These are phyloP conservation scores for Neocucurbitaria cava DNA, from an alignment of 2,329 filamentous ascomycete genomes.

Conservation along the genomic window DNA sequence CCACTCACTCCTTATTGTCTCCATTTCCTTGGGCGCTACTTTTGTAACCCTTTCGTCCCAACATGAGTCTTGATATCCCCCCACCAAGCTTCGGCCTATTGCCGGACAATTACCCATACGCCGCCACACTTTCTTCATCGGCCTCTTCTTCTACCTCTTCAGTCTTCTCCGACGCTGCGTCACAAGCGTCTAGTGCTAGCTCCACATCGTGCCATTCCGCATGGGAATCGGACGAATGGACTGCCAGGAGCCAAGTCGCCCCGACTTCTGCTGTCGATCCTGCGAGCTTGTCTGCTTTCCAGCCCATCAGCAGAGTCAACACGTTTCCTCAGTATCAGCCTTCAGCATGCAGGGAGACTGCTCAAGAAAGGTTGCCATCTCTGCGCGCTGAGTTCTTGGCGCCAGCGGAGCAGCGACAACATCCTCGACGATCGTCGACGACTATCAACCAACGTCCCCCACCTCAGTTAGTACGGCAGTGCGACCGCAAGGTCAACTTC, in stretches of 20 bases:
- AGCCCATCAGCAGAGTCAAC: conserved; percentile 44
- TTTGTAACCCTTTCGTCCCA: conserved; percentile 35
- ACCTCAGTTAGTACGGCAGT: conserved; percentile 81
- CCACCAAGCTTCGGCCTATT: conserved; percentile 43
- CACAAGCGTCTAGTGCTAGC: conserved; percentile 72
- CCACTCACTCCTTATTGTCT: conserved; percentile 42
- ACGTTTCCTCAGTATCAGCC: conserved; percentile 47
- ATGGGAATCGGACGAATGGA: conserved; percentile 51
- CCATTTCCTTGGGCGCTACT: conserved; percentile 24
- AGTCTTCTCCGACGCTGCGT: conserved; percentile 73
- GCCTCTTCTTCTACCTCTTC: conserved; percentile 79
- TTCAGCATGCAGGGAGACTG: conserved; percentile 47
- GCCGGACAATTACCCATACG: conserved; percentile 64
- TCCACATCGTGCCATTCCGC: conserved; percentile 67
- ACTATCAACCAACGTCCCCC: conserved; percentile 67
- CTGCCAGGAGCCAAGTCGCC: conserved; percentile 28
- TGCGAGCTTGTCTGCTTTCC: conserved; percentile 31
- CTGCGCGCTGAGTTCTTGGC: conserved; percentile 54
- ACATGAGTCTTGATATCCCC: conserved; percentile 49
- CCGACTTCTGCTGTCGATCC: conserved; percentile 32
- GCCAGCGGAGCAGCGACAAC: conserved; percentile 68
- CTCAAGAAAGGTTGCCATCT: conserved; percentile 40
- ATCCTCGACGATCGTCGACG: conserved; percentile 65
- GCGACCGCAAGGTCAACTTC: conserved; percentile 91
- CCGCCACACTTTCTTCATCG: conserved; percentile 74